Conservation (phyloP, 495 filamentous ascomycete species). For the Neurospora cerealis region DNA sequence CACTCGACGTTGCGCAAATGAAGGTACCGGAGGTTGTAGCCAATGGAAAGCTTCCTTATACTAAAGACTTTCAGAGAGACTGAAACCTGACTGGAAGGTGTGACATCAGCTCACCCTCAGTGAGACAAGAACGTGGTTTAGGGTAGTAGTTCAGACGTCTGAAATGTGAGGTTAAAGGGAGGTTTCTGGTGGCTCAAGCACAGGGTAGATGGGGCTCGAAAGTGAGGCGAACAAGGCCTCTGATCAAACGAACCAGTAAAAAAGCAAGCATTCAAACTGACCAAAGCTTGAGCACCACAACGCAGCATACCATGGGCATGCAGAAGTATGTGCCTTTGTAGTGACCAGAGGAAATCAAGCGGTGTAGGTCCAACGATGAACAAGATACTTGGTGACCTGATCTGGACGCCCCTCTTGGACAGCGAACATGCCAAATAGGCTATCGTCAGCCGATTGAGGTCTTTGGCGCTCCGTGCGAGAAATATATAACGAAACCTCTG, state of each 20-base stretch:
- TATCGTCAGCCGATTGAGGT: not conserved
- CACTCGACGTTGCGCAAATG: slow-evolving; percentile 8
- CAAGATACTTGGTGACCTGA: slow-evolving; percentile 11
- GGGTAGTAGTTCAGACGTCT: not conserved
- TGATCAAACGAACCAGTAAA: slow-evolving; percentile 10
- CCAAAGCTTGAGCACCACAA: slow-evolving; percentile 7
- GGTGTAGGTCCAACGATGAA: slow-evolving; percentile 10
- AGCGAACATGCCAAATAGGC: slow-evolving; percentile 12
- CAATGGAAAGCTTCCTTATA: not conserved
- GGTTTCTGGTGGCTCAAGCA: slow-evolving; percentile 3
- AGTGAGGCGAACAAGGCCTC: slow-evolving; percentile 20
- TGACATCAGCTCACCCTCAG: not conserved
- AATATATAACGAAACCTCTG: slow-evolving; percentile 13
- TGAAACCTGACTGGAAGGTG: not conserved
- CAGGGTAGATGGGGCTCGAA: slow-evolving; percentile 11
- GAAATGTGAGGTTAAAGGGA: not conserved
- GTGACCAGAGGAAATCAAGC: slow-evolving; percentile 15
- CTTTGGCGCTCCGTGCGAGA: not conserved
- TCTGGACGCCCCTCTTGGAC: slow-evolving; percentile 8
- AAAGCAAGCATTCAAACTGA: not conserved
- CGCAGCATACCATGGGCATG: slow-evolving; percentile 6
- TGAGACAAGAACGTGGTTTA: not conserved
- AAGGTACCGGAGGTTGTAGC: not conserved
- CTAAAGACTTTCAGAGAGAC: not conserved
- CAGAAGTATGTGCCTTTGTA: slow-evolving; percentile 7